phyloP scores from a whole-genome alignment of 139 green algal species.

The Coelastrella sp. region DNA sequence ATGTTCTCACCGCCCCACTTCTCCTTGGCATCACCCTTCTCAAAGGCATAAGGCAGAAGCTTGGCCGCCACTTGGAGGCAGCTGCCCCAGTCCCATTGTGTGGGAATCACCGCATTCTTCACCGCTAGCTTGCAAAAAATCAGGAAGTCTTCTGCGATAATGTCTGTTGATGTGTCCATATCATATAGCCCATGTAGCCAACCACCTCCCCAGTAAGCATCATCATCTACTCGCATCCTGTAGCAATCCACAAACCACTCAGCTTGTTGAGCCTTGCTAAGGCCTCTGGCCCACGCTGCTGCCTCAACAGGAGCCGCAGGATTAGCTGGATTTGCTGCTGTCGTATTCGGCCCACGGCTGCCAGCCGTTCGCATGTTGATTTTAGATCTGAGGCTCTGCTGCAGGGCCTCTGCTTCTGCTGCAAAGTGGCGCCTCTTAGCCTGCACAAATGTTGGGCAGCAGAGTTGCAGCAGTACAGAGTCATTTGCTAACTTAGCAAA shows the following conservation, averaged over 20 bases:
- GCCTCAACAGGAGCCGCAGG: neutral
- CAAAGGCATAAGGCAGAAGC: conserved; percentile 54
- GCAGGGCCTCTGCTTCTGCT: no score
- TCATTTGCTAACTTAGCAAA: no score
- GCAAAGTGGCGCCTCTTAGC: no score
- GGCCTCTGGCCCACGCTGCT: neutral
- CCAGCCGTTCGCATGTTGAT: no score
- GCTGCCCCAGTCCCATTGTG: conserved; percentile 42
- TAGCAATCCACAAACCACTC: conserved; percentile 61
- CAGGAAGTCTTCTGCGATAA: conserved; percentile 47
- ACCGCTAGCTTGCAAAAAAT: conserved; percentile 56
- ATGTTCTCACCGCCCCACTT: conserved; percentile 63
- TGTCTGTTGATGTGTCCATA: neutral
- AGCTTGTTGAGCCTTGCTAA: conserved; percentile 1
- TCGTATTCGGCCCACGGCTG: neutral
- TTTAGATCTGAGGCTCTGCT: no score
- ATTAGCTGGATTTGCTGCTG: neutral
- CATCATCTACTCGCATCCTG: conserved; percentile 55
- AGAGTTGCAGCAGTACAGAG: no score
- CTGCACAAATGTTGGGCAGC: no score
- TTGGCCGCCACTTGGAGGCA: conserved; percentile 18
- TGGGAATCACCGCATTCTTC: conserved; percentile 2
- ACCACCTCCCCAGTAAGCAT: conserved; percentile 42
- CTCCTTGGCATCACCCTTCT: conserved; percentile 59
- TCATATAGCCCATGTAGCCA: conserved; percentile 55